A percentile compares a stretch with the other conserved stretches of the same genome.
Evolutionary conservation across 140 eudicot species (phyloP).

Genomic region (Ambrosia hybrid): DNA sequence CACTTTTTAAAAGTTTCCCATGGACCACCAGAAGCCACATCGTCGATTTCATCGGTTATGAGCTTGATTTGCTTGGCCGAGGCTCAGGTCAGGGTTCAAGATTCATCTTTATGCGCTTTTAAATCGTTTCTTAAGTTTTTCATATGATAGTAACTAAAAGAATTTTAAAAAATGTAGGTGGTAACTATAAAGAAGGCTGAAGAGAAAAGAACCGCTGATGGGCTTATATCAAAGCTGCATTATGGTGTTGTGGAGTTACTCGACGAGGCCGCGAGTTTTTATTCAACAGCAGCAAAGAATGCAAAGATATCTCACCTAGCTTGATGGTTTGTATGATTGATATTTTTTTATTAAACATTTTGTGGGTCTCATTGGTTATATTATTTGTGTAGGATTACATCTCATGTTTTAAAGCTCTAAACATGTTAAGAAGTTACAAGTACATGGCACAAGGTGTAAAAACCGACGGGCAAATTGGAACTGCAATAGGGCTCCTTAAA

Average conservation of each 20-base stretch:
- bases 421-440: slow-evolving; percentile 48
- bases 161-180: slow-evolving; percentile 24
- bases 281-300: slow-evolving; percentile 36
- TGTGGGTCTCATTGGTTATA: not conserved
- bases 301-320: slow-evolving; percentile 54
- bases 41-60: slow-evolving; percentile 42
- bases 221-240: slow-evolving; percentile 66
- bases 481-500: slow-evolving; percentile 55
- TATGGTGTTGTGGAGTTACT: slow-evolving; percentile 57
- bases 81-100: slow-evolving; percentile 57
- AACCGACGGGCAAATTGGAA: slow-evolving; percentile 45
- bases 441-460: slow-evolving; percentile 49
- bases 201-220: slow-evolving; percentile 44
- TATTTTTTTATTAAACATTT: not conserved
- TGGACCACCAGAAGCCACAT: slow-evolving; percentile 61
- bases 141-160: not conserved
- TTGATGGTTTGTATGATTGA: slow-evolving; percentile 39
- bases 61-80: slow-evolving; percentile 81
- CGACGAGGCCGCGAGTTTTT: slow-evolving; percentile 44
- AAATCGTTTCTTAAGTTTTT: not conserved
- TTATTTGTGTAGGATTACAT: slow-evolving; percentile 55
- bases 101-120: not conserved
- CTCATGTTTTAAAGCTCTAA: slow-evolving; percentile 38
- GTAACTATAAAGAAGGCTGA: slow-evolving; percentile 67
- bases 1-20: slow-evolving; percentile 44